phyloP scores from a whole-genome alignment of 495 filamentous ascomycete species.

The Ascodesmis nigricans region DNA sequence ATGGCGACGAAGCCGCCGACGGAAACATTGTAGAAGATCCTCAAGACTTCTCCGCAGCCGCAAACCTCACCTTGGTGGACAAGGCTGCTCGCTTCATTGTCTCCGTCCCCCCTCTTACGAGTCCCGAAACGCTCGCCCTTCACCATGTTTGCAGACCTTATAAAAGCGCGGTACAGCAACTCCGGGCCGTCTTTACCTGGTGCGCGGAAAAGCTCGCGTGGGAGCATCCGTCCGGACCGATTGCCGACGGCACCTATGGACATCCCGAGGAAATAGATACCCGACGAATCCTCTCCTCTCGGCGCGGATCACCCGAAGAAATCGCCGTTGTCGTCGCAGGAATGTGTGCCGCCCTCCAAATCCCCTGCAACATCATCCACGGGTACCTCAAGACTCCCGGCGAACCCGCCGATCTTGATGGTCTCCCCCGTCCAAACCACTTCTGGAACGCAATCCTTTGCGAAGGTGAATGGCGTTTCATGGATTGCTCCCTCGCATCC shows the following conservation, averaged over 20 bases:
- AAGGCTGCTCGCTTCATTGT: constrained; percentile 85
- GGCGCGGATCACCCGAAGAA: constrained; percentile 72
- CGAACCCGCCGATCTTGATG: constrained; percentile 47
- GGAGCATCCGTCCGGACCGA: constrained; percentile 32
- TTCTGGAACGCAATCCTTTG: constrained; percentile 96
- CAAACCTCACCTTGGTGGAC: constrained; percentile 72
- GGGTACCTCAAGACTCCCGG: constrained; percentile 84
- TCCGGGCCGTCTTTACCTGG: constrained; percentile 92
- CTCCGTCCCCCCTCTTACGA: constrained; percentile 75
- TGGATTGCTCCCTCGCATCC: constrained; percentile 81
- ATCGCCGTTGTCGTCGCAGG: constrained; percentile 71
- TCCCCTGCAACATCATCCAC: constrained; percentile 62
- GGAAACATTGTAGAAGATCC: constrained; percentile 64
- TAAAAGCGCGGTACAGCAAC: constrained; percentile 75
- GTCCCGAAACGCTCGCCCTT: constrained; percentile 62
- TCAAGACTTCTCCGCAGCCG: constrained; percentile 52
- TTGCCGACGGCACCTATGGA: constrained; percentile 43
- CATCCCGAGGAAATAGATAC: constrained; percentile 56
- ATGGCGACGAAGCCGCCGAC: constrained; percentile 79
- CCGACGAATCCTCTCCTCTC: constrained; percentile 58
- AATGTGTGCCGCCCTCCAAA: constrained; percentile 80
- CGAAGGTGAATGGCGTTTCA: constrained; percentile 87
- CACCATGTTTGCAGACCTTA: constrained; percentile 89
- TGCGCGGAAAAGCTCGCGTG: constrained; percentile 86
- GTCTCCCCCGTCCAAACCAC: constrained; percentile 65